Percentiles rank a stretch among this genome's conserved stretches.
These are phyloP conservation scores for Haplosporangium sp. DNA, from an alignment of 371 early-diverging fungal species.

Conservation along the genomic window DNA sequence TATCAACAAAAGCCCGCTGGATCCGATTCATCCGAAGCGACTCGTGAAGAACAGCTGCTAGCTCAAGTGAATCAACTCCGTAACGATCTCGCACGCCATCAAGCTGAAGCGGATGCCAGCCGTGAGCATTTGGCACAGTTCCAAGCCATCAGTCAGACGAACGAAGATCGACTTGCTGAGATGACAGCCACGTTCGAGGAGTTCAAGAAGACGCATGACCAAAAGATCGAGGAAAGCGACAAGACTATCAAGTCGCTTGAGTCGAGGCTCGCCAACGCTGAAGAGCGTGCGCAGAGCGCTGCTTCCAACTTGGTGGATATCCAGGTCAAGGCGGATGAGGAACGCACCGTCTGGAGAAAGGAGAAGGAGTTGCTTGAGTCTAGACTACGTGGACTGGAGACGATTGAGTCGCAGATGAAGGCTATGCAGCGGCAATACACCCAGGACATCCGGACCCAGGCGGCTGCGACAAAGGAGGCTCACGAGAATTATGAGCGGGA, in stretches of 20 bases:
- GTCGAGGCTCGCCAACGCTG: slow-evolving; percentile 24
- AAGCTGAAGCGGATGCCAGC: slow-evolving; percentile 57
- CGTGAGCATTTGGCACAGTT: slow-evolving; percentile 62
- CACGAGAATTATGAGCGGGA: slow-evolving; percentile 69
- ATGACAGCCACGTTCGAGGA: slow-evolving; percentile 59
- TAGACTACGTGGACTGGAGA: slow-evolving; percentile 58
- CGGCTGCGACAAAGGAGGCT: slow-evolving; percentile 45
- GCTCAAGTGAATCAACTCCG: slow-evolving; percentile 41
- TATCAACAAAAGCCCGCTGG: slow-evolving; percentile 45
- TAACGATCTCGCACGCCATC: slow-evolving; percentile 37
- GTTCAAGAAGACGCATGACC: slow-evolving; percentile 58
- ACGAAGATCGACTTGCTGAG: slow-evolving; percentile 59
- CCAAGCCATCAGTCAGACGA: slow-evolving; percentile 62
- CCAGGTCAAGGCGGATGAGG: slow-evolving; percentile 60
- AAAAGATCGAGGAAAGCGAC: slow-evolving; percentile 36
- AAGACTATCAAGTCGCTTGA: slow-evolving; percentile 50
- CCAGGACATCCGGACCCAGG: slow-evolving; percentile 57
- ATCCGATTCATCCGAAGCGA: slow-evolving; percentile 28
- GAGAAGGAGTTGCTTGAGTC: slow-evolving; percentile 54
- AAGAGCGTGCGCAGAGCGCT: slow-evolving; percentile 57
- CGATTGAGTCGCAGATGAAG: slow-evolving; percentile 40
- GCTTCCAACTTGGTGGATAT: slow-evolving; percentile 57
- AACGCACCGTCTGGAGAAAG: slow-evolving; percentile 54
- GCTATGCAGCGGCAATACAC: slow-evolving; percentile 37
- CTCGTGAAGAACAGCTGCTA: slow-evolving; percentile 47